Percentiles rank a stretch among this genome's conserved stretches.
Evolutionary conservation across 1,284 basidiomycete genomes (phyloP).

Genomic region (Heterobasidion annosum): DNA sequence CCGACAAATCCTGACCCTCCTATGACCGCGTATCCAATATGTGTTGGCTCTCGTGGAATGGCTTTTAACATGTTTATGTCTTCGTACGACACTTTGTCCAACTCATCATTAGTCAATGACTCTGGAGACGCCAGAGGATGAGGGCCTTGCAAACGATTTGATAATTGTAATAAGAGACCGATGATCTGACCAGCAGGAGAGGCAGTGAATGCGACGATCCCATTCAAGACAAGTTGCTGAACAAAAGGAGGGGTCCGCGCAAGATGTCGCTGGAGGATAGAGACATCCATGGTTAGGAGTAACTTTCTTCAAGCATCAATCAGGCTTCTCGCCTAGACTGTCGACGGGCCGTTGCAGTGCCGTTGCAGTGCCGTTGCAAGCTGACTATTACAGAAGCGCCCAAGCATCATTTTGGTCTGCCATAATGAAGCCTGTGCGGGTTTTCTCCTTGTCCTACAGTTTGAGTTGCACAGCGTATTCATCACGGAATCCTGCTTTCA

Average conservation of each 20-base stretch:
- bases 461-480: background rate
- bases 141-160: background rate
- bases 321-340: background rate
- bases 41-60: conserved; percentile 17
- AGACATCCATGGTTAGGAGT: background rate
- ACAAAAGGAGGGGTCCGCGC: background rate
- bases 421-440: background rate
- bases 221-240: background rate
- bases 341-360: no score
- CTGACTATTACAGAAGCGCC: background rate
- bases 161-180: background rate
- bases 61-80: conserved; percentile 20
- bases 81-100: conserved; percentile 19
- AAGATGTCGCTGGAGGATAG: background rate
- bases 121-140: background rate
- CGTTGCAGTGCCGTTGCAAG: background rate
- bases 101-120: conserved; percentile 7
- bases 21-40: conserved; percentile 21
- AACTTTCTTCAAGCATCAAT: background rate
- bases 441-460: background rate
- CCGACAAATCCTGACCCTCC: conserved; percentile 27
- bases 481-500: no score
- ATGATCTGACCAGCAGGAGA: conserved; percentile 1
- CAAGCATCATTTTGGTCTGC: background rate
- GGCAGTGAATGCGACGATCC: background rate